A percentile compares a stretch with the other conserved stretches of the same genome.
phyloP scores from a whole-genome alignment of 768 basidiomycete species.

The Suillus weaverae region DNA sequence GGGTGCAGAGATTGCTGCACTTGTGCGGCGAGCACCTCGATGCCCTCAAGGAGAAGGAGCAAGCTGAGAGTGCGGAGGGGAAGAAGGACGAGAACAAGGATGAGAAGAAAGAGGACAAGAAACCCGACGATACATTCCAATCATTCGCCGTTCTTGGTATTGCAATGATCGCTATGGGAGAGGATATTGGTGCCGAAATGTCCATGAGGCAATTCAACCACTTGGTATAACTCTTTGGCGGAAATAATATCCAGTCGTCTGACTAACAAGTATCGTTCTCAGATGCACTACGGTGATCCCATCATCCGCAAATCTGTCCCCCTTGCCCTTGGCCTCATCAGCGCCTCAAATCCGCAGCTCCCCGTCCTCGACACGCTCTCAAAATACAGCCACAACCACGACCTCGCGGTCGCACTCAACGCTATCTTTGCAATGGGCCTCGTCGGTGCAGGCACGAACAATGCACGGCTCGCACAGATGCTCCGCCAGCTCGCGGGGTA shows the following conservation, averaged over 20 bases:
- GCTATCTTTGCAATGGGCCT: conserved; percentile 99
- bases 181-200: conserved; percentile 98
- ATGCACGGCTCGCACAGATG: conserved; percentile 97
- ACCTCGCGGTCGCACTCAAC: conserved; percentile 93
- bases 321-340: conserved; percentile 91
- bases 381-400: conserved; percentile 98
- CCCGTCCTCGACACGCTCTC: conserved; percentile 95
- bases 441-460: conserved; percentile 98
- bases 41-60: conserved; percentile 37
- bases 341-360: conserved; percentile 93
- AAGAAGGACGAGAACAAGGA: conserved; percentile 38
- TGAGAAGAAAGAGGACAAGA: conserved; percentile 53
- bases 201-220: conserved; percentile 97
- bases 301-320: conserved; percentile 90
- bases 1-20: conserved; percentile 89
- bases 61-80: conserved; percentile 29
- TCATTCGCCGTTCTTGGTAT: conserved; percentile 93
- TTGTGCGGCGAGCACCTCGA: conserved; percentile 91
- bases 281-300: conserved; percentile 99
- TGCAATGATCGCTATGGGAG: conserved; percentile 82
- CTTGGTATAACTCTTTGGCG: conserved; percentile 53
- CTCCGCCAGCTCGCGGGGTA: conserved; percentile 95
- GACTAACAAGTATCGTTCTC: conserved; percentile 19
- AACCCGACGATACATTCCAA: conserved; percentile 71
- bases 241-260: not conserved